phyloP scores from a whole-genome alignment of 1,284 basidiomycete species.

The Cutaneotrichosporon sp. region DNA sequence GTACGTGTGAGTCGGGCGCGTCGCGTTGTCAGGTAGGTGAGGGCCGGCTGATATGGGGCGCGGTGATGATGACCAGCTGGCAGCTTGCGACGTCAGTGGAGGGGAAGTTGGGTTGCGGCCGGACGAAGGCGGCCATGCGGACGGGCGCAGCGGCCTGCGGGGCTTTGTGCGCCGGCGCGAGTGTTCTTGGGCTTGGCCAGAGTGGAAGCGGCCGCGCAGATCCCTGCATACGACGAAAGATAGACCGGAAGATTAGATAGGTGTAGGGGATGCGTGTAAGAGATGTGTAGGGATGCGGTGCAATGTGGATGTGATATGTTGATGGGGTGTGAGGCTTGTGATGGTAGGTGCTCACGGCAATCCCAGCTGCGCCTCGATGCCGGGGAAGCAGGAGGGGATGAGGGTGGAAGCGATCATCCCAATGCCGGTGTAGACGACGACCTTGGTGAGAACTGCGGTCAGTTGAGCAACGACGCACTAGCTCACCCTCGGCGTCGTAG shows the following conservation, averaged over 20 bases:
- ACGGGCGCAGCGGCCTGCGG: not conserved
- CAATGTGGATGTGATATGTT: not conserved
- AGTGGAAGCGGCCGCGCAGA: not conserved
- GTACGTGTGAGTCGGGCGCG: not conserved
- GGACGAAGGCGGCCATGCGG: not conserved
- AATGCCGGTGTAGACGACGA: conserved; percentile 86
- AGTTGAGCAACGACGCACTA: not conserved
- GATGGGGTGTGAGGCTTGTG: not conserved
- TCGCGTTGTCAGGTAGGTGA: not conserved
- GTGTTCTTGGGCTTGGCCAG: too few relatives aligned
- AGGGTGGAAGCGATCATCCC: conserved; percentile 66
- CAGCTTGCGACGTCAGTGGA: not conserved
- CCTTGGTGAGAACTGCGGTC: conserved; percentile 76
- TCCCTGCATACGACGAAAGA: not conserved
- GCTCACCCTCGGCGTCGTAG: conserved; percentile 74
- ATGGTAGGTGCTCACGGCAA: not conserved
- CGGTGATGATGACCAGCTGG: not conserved
- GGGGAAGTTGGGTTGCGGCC: not conserved
- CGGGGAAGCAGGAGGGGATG: conserved; percentile 15
- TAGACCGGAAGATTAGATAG: not conserved
- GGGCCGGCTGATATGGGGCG: not conserved
- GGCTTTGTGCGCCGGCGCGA: too few relatives aligned
- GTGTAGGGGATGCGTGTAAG: not conserved
- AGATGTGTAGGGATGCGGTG: not conserved
- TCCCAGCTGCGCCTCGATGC: not conserved